These are phyloP conservation scores for Gymnopilus dilepis DNA, from an alignment of 768 basidiomycete species.

Conservation along the genomic window DNA sequence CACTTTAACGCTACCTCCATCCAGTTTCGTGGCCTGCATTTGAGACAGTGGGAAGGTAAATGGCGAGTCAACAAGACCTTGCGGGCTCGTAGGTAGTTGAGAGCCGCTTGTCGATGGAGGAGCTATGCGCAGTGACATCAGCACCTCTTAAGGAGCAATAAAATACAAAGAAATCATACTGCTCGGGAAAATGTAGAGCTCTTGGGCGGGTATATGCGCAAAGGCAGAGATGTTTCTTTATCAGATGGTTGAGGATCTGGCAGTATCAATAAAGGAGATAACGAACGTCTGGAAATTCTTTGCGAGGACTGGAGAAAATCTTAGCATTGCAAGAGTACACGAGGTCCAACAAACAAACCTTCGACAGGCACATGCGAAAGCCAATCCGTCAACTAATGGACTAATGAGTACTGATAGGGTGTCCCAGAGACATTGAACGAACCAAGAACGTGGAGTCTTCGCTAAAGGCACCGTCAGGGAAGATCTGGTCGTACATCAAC, in stretches of 20 bases:
- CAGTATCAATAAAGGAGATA: background rate
- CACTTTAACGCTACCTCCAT: conserved; percentile 66
- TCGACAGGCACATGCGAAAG: conserved; percentile 52
- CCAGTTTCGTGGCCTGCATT: conserved; percentile 43
- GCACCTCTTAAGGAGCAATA: background rate
- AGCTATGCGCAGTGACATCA: conserved; percentile 15
- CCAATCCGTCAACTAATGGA: conserved; percentile 66
- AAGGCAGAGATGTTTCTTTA: conserved; percentile 46
- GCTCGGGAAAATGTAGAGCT: conserved; percentile 58
- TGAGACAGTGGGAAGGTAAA: conserved; percentile 60
- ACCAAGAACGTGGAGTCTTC: conserved; percentile 53
- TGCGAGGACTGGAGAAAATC: conserved; percentile 49
- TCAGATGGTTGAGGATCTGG: background rate
- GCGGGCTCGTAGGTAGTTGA: conserved; percentile 47
- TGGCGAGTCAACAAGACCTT: conserved; percentile 45
- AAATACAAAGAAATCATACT: conserved; percentile 22
- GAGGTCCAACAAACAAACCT: conserved; percentile 14
- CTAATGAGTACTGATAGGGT: conserved; percentile 1
- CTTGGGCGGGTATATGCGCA: conserved; percentile 54
- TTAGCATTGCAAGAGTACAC: no score
- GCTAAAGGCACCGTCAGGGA: conserved; percentile 47
- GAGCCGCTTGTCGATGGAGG: conserved; percentile 49
- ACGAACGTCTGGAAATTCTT: conserved; percentile 54
- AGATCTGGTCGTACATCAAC: conserved; percentile 25
- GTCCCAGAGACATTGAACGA: background rate